phyloP scores from a whole-genome alignment of 352 stramenopile species.

The Pseudoperonospora humuli region DNA sequence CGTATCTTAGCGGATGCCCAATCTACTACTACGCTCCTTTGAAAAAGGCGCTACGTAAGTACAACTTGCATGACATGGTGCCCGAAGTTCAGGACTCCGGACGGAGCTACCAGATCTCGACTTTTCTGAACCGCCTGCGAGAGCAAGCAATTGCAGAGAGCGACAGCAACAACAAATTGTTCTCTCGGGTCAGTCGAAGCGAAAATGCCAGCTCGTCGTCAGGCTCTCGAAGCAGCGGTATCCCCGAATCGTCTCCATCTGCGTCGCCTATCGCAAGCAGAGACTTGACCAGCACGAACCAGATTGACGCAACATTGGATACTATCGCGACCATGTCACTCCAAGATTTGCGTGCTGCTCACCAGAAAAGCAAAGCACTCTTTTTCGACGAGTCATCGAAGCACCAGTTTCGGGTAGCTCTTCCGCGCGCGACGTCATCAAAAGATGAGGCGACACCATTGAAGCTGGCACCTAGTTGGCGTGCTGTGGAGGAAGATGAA shows the following conservation, averaged over 20 bases:
- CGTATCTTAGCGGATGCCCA: slow-evolving; percentile 65
- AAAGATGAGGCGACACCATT: slow-evolving; percentile 21
- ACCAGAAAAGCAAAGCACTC: slow-evolving; percentile 40
- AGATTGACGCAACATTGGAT: slow-evolving; percentile 36
- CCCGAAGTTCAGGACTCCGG: slow-evolving; percentile 75
- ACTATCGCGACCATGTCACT: slow-evolving; percentile 59
- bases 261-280: slow-evolving; percentile 24
- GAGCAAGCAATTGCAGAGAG: slow-evolving; percentile 69
- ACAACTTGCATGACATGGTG: slow-evolving; percentile 85
- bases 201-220: slow-evolving; percentile 11
- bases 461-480: slow-evolving; percentile 52
- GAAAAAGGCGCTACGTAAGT: slow-evolving; percentile 80
- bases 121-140: slow-evolving; percentile 58
- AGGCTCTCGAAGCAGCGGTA: slow-evolving; percentile 9
- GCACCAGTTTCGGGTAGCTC: slow-evolving; percentile 30
- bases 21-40: slow-evolving; percentile 79
- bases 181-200: slow-evolving; percentile 30
- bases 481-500: slow-evolving; percentile 63
- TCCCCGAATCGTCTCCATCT: slow-evolving; percentile 33
- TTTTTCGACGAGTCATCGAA: slow-evolving; percentile 49
- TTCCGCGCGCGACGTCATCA: slow-evolving; percentile 16
- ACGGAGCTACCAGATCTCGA: slow-evolving; percentile 80
- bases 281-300: slow-evolving; percentile 17
- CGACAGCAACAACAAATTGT: slow-evolving; percentile 76
- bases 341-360: slow-evolving; percentile 38